A percentile compares a stretch with the other conserved stretches of the same genome.
phyloP scores from a whole-genome alignment of 1,284 basidiomycete species.

The Athelia sp. region DNA sequence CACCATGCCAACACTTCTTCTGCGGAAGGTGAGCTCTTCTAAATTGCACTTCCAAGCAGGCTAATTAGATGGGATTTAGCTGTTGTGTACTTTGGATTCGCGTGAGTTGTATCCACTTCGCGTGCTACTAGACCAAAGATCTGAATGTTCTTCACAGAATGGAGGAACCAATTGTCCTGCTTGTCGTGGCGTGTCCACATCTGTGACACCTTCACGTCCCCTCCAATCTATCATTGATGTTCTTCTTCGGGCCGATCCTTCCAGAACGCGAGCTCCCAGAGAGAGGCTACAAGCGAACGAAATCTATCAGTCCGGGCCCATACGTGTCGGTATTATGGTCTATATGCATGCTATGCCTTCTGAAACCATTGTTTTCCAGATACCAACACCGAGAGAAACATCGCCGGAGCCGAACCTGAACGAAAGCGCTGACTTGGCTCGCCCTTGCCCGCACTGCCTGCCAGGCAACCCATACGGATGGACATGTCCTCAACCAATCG shows the following conservation, averaged over 20 bases:
- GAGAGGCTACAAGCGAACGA: conserved; percentile 75
- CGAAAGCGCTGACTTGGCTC: conserved; percentile 53
- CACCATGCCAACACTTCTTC: conserved; percentile 80
- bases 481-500: conserved; percentile 68
- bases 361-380: conserved; percentile 32
- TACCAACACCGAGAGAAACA: conserved; percentile 65
- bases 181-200: conserved; percentile 61
- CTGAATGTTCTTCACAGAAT: conserved; percentile 41
- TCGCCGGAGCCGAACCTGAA: conserved; percentile 71
- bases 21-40: conserved; percentile 61
- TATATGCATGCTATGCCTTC: not conserved
- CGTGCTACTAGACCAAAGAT: not conserved
- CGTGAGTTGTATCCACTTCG: conserved; percentile 41
- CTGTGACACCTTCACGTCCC: conserved; percentile 62
- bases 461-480: conserved; percentile 65
- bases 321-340: conserved; percentile 53
- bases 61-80: conserved; percentile 28
- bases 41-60: no score
- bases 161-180: conserved; percentile 76
- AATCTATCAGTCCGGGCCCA: conserved; percentile 57
- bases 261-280: conserved; percentile 54
- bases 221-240: conserved; percentile 67
- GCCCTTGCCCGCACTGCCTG: conserved; percentile 70
- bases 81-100: conserved; percentile 74
- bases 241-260: conserved; percentile 59